A percentile compares a stretch with the other conserved stretches of the same genome.
phyloP scores from a whole-genome alignment of 495 filamentous ascomycete species.

The Cetradonia linearis region DNA sequence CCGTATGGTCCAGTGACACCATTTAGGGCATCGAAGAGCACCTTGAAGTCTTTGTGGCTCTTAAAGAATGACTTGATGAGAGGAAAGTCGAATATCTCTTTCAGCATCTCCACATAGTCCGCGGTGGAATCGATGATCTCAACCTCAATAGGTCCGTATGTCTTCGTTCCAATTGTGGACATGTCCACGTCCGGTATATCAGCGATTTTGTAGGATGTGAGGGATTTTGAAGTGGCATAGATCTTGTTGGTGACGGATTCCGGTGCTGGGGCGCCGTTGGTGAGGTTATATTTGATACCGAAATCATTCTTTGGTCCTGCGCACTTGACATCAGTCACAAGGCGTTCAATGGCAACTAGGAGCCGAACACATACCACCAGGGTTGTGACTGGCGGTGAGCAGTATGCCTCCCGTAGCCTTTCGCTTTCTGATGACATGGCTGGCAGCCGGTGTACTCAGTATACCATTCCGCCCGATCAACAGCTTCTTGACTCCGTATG shows the following conservation, averaged over 20 bases:
- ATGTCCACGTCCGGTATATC: conserved; percentile 83
- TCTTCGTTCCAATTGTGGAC: conserved; percentile 67
- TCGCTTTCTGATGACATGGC: conserved; percentile 85
- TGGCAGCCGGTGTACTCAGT: conserved; percentile 88
- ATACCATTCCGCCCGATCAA: conserved; percentile 93
- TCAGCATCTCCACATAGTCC: conserved; percentile 91
- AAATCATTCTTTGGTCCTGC: conserved; percentile 87
- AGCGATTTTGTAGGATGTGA: conserved; percentile 84
- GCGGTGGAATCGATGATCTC: conserved; percentile 86
- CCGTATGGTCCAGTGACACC: conserved; percentile 96
- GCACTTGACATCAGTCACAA: not conserved
- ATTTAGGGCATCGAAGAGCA: conserved; percentile 87
- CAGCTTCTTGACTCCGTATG: conserved; percentile 98
- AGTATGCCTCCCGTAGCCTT: conserved; percentile 94
- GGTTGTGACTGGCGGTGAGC: conserved; percentile 95
- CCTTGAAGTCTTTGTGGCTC: conserved; percentile 81
- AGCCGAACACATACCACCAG: conserved; percentile 63
- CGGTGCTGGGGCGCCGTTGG: conserved; percentile 90
- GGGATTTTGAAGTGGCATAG: conserved; percentile 74
- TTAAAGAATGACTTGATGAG: conserved; percentile 88
- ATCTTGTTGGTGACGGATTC: conserved; percentile 97
- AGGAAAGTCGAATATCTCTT: conserved; percentile 95
- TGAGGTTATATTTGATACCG: conserved; percentile 98
- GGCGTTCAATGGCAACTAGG: not conserved
- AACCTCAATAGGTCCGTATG: conserved; percentile 76